Percentiles rank a stretch among this genome's conserved stretches.
Evolutionary conservation across 345 rosid genomes (phyloP).

Genomic region (Salix caprea): DNA sequence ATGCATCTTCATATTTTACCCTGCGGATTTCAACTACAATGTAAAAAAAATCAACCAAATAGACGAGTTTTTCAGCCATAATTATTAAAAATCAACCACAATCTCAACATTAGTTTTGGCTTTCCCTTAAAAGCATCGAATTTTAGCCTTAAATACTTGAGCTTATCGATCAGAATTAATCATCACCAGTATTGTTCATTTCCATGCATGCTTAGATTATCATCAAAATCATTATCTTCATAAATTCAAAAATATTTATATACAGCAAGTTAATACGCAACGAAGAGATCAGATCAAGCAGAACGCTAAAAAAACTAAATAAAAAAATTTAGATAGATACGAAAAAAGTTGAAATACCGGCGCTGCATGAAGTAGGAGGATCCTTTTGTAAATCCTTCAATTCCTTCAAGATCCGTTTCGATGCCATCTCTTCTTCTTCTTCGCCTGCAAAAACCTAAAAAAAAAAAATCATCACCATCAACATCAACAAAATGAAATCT

Average conservation of each 20-base stretch:
- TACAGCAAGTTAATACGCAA: not conserved
- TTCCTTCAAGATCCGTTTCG: constrained; percentile 28
- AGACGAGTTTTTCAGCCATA: not conserved
- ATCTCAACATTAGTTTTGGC: not conserved
- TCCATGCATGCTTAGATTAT: not conserved
- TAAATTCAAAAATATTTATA: not conserved
- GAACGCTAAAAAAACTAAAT: not conserved
- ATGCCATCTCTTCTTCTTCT: constrained; percentile 15
- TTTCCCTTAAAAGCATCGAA: not conserved
- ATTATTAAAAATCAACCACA: not conserved
- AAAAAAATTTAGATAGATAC: not conserved
- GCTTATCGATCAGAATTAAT: not conserved
- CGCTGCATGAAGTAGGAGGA: constrained; percentile 30
- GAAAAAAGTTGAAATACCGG: constrained; percentile 4
- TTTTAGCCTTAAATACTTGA: not conserved
- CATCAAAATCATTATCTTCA: not conserved
- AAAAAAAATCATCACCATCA: not conserved
- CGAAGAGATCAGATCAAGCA: not conserved
- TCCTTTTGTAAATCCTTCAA: constrained; percentile 30
- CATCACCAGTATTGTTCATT: not conserved
- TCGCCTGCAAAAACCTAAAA: not conserved
- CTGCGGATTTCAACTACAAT: not conserved
- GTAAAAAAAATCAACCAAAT: not conserved
- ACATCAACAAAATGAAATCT: not conserved
- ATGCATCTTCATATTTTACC: too few relatives aligned